A percentile compares a stretch with the other conserved stretches of the same genome.
Conservation (phyloP, 148 eudicot genomes). For the Camellia lanceoleosa region DNA sequence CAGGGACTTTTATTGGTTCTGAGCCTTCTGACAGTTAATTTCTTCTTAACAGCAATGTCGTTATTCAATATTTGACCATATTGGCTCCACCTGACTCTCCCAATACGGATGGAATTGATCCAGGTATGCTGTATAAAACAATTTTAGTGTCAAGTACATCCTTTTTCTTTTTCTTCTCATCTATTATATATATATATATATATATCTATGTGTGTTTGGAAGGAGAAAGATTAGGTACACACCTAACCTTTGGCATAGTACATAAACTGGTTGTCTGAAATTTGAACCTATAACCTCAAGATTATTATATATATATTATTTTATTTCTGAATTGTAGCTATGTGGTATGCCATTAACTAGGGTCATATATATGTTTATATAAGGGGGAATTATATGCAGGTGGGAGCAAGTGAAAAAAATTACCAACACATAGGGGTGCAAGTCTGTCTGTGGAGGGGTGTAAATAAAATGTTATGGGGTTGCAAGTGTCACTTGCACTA, state of each 20-base stretch:
- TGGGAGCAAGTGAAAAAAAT: no score
- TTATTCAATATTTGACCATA: conserved; percentile 73
- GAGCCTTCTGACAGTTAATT: background rate
- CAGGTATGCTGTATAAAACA: conserved; percentile 48
- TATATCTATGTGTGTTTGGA: background rate
- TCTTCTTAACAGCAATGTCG: conserved; percentile 67
- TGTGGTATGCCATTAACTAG: background rate
- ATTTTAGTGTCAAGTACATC: background rate
- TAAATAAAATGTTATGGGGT: no score
- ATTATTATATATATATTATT: background rate
- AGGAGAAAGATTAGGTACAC: no score
- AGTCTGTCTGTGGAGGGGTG: no score
- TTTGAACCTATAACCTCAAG: no score
- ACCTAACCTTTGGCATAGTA: no score
- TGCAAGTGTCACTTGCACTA: no score
- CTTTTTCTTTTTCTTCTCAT: background rate
- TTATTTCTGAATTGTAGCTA: background rate
- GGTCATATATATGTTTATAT: background rate
- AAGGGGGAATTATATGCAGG: no score
- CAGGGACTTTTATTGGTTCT: background rate
- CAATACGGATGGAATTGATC: conserved; percentile 95
- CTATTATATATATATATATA: background rate
- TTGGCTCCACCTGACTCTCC: conserved; percentile 90
- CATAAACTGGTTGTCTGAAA: no score
- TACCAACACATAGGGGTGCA: no score